Conservation (phyloP, 2,329 filamentous ascomycete genomes). For the Penicillium brasilianum region DNA sequence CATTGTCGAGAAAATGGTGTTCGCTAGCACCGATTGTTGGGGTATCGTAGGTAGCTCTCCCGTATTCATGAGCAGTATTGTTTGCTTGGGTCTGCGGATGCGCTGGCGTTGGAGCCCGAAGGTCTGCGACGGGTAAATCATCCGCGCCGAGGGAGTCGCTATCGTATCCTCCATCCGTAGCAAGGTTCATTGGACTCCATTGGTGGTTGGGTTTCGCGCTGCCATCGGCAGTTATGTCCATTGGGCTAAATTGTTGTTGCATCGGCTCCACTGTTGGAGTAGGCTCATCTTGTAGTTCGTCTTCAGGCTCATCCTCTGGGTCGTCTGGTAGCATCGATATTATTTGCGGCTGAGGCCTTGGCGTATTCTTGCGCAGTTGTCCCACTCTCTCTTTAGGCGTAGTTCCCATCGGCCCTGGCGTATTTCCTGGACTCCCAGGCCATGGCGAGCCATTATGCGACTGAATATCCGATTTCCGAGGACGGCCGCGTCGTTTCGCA, state of each 20-base stretch:
- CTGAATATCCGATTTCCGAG: conserved; percentile 47
- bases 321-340: conserved; percentile 27
- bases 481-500: conserved; percentile 48
- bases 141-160: conserved; percentile 32
- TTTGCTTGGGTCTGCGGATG: conserved; percentile 15
- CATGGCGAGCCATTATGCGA: conserved; percentile 42
- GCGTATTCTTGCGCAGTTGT: conserved; percentile 45
- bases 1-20: conserved; percentile 33
- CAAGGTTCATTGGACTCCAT: conserved; percentile 27
- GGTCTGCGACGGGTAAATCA: conserved; percentile 30
- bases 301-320: conserved; percentile 12
- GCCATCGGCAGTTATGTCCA: conserved; percentile 36
- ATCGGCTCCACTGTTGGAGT: conserved; percentile 16
- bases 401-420: conserved; percentile 31
- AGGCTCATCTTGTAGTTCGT: conserved; percentile 17
- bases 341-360: conserved; percentile 22
- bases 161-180: conserved; percentile 21
- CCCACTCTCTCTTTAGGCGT: conserved; percentile 44
- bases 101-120: conserved; percentile 27
- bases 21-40: conserved; percentile 38
- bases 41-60: conserved; percentile 37
- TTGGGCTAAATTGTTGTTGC: conserved; percentile 25
- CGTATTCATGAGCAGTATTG: conserved; percentile 26
- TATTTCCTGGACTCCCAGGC: conserved; percentile 37
- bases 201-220: conserved; percentile 25